Conservation (phyloP, 1,139 yeast genomes). For the Saccharomyces hybrid region DNA sequence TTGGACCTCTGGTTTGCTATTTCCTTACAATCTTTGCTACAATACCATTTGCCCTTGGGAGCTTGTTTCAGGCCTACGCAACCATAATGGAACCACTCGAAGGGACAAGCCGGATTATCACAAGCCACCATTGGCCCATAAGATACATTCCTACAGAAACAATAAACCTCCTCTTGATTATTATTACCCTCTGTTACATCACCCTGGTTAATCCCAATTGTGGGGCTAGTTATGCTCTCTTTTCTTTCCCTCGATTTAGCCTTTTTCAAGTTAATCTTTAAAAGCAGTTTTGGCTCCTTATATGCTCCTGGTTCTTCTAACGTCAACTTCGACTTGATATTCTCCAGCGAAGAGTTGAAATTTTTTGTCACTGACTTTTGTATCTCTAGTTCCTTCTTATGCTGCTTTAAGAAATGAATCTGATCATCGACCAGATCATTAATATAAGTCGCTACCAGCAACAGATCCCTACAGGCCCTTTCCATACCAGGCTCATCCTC, state of each 20-base stretch:
- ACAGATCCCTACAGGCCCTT: not conserved
- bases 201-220: not conserved
- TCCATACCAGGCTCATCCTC: constrained; percentile 6
- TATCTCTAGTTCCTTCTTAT: not conserved
- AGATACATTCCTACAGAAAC: constrained; percentile 78
- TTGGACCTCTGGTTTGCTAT: constrained; percentile 8
- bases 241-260: not conserved
- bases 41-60: constrained; percentile 82
- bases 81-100: constrained; percentile 75
- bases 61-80: constrained; percentile 80
- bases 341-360: not conserved
- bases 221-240: not conserved
- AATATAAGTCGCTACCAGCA: constrained; percentile 1
- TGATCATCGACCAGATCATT: constrained; percentile 1
- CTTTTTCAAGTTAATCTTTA: constrained; percentile 13
- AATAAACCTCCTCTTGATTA: constrained; percentile 40
- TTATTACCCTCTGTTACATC: constrained; percentile 9
- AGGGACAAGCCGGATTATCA: constrained; percentile 72
- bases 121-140: constrained; percentile 93
- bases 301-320: not conserved
- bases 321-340: not conserved
- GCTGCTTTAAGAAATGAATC: constrained; percentile 5
- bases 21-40: constrained; percentile 56
- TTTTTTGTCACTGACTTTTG: constrained; percentile 2
- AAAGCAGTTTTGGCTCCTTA: constrained; percentile 5